phyloP scores from a whole-genome alignment of 2,329 filamentous ascomycete species.

The Diaporthe capsici region DNA sequence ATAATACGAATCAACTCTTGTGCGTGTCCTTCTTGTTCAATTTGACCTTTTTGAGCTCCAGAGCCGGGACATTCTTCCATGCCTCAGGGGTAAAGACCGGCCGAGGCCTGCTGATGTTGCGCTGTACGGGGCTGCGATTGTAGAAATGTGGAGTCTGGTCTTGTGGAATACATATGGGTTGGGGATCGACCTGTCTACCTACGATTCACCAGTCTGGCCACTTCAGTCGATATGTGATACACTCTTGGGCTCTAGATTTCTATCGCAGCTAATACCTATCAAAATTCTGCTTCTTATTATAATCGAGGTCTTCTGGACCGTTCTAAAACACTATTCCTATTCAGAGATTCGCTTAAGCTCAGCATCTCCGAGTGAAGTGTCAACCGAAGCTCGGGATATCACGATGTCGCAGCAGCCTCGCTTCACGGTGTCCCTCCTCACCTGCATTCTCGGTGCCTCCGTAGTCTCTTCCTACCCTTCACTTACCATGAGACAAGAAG shows the following conservation, averaged over 20 bases:
- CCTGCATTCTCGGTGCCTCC: neutral
- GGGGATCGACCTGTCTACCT: too few relatives aligned
- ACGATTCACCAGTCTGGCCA: neutral
- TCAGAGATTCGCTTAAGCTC: neutral
- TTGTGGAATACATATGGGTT: neutral
- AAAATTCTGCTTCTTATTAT: neutral
- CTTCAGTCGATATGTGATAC: neutral
- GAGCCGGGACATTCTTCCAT: neutral
- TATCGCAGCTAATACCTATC: neutral
- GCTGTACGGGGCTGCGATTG: neutral
- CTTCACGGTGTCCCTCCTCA: neutral
- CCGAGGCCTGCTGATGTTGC: neutral
- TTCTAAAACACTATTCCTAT: neutral
- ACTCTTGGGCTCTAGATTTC: neutral
- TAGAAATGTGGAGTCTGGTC: neutral
- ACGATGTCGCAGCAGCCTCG: neutral
- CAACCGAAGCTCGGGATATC: neutral
- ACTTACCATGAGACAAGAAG: neutral
- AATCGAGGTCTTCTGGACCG: neutral
- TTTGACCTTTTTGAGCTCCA: neutral
- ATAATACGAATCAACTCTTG: neutral
- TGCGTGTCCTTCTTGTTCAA: neutral
- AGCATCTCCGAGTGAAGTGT: neutral
- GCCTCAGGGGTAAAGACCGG: neutral
- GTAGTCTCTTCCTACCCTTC: neutral